Evolutionary conservation across 257 asterid genomes (phyloP).

Genomic region (Forsythia viridissima): DNA sequence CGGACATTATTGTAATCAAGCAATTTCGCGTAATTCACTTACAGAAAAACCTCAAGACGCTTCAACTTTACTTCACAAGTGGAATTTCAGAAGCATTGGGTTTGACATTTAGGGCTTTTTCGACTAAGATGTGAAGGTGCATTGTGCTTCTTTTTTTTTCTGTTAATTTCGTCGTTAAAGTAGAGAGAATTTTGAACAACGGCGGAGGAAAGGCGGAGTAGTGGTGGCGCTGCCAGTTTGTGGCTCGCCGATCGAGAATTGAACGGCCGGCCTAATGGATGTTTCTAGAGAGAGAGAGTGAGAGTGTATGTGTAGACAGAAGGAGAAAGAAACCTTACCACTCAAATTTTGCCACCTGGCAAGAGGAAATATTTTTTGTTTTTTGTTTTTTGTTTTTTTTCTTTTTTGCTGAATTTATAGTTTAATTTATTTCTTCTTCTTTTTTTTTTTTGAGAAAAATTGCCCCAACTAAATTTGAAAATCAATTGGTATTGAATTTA

Average conservation of each 20-base stretch:
- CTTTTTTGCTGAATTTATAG: too few relatives aligned
- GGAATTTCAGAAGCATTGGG: constrained; percentile 18
- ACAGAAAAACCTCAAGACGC: neutral
- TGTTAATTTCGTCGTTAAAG: neutral
- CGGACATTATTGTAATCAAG: constrained; percentile 51
- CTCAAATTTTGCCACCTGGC: constrained; percentile 47
- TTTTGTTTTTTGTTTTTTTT: too few relatives aligned
- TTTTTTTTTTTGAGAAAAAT: too few relatives aligned
- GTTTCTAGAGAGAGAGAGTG: constrained; percentile 47
- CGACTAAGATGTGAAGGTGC: constrained; percentile 26
- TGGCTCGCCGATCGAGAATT: constrained; percentile 8
- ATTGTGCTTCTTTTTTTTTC: constrained; percentile 18
- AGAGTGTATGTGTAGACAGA: neutral
- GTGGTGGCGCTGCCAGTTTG: constrained; percentile 19
- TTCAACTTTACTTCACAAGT: constrained; percentile 6
- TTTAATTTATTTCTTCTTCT: too few relatives aligned
- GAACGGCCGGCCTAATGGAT: constrained; percentile 36
- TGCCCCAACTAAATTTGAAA: too few relatives aligned
- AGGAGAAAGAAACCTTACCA: constrained; percentile 31
- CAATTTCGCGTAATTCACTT: constrained; percentile 5
- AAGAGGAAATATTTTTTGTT: constrained; percentile 13
- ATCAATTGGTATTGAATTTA: too few relatives aligned
- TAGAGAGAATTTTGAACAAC: constrained; percentile 22
- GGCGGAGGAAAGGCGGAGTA: neutral
- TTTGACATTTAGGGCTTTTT: constrained; percentile 39